Conservation (phyloP, 2,329 filamentous ascomycete species). For the Colletotrichum lentis region DNA sequence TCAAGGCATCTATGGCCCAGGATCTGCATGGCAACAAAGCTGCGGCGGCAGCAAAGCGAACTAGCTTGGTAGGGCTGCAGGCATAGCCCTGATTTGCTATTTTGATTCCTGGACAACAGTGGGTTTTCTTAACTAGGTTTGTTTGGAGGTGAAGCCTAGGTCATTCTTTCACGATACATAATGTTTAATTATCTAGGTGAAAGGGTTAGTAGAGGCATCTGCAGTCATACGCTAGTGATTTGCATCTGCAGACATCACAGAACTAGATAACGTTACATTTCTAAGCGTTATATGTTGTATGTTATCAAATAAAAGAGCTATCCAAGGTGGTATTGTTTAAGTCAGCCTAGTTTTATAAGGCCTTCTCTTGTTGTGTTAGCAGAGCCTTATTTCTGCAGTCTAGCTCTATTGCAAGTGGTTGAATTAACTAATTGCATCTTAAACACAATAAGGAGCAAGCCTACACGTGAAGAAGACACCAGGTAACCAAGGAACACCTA, state of each 20-base stretch:
- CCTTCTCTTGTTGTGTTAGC: background rate
- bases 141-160: background rate
- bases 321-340: background rate
- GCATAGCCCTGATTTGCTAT: slow-evolving; percentile 13
- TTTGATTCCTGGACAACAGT: background rate
- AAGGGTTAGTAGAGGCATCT: too few relatives aligned
- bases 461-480: too few relatives aligned
- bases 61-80: slow-evolving; percentile 18
- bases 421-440: too few relatives aligned
- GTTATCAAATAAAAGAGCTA: background rate
- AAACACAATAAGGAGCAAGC: background rate
- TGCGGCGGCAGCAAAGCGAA: background rate
- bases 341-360: background rate
- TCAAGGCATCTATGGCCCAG: background rate
- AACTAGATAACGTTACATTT: background rate
- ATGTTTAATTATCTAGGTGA: too few relatives aligned
- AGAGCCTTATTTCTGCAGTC: background rate
- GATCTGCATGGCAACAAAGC: background rate
- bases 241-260: background rate
- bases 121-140: background rate
- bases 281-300: background rate
- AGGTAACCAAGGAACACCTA: too few relatives aligned
- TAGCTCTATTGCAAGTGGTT: background rate
- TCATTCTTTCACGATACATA: background rate
- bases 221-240: too few relatives aligned